phyloP scores from a whole-genome alignment of 2,329 filamentous ascomycete species.

The Apiospora malaysiana region DNA sequence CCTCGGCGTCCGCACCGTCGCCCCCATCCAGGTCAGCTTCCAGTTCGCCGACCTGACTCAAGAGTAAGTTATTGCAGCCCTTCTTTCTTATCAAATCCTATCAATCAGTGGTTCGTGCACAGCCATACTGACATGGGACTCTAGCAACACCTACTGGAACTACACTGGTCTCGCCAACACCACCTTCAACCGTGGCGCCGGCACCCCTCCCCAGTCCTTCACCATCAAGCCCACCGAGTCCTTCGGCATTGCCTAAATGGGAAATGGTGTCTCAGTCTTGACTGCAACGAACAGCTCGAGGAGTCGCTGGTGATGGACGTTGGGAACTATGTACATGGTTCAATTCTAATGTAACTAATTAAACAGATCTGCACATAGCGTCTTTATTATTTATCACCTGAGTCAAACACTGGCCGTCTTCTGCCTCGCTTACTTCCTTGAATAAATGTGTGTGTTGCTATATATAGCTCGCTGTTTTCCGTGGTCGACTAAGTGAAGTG shows the following conservation, averaged over 20 bases:
- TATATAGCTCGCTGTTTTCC: not conserved
- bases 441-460: not conserved
- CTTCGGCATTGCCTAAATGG: conserved; percentile 17
- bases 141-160: conserved; percentile 18
- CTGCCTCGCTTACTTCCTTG: not conserved
- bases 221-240: conserved; percentile 14
- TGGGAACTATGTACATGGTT: conserved; percentile 9
- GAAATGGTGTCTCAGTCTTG: not conserved
- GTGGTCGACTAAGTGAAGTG: not conserved
- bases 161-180: conserved; percentile 2
- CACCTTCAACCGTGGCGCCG: conserved; percentile 1
- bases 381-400: conserved; percentile 13
- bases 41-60: conserved; percentile 16
- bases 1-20: not conserved
- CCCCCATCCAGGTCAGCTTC: conserved; percentile 7
- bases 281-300: not conserved
- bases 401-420: not conserved
- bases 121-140: not conserved
- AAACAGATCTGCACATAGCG: not conserved
- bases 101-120: too few relatives aligned
- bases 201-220: not conserved
- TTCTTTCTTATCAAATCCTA: too few relatives aligned
- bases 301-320: not conserved
- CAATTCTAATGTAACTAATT: not conserved
- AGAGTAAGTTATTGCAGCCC: conserved; percentile 11